Base-by-base conservation (phyloP, 139 green algal species). In the Picochlorum sp. region DNA sequence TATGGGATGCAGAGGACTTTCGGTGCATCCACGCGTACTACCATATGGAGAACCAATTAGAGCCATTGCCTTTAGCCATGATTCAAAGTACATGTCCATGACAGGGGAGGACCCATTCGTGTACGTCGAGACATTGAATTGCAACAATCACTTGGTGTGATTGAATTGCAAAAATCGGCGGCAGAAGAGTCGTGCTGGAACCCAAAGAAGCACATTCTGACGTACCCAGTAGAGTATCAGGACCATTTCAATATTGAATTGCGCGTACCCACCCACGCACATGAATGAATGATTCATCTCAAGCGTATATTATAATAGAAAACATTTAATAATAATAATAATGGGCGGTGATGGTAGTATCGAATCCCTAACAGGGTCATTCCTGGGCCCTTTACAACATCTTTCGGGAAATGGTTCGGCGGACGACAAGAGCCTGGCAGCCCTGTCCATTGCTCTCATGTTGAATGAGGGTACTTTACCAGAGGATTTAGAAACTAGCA, bases 51-150 rank as follows among this genome's bases (percentile, higher is more conserved):
- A 32, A 63, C 45, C 62, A n/a, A 49, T 64, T 18, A 62, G 62
- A 18, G 18, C 45, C 26, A 58, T 62, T 57, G 57, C 47, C 10
- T 77, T 77, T 38, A 73, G 64, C 57, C 64, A 77, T 47, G 65
- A 77, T 49, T 72, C 65, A 6, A 62, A 56, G 6, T 73, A 78
- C 58, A 59, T 78, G 38, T 59, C 65, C 50, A 73, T 78, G 14
- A 54, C 28, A 13, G 65, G 60, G 8, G 71, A 78, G 60, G 60
- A 78, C 47, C 9, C 23, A 18, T 57, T 15, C 26, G 14, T 78
- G 26, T 62, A 69, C 23, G 65, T 78, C 15, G 71, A 73, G 47
- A 78, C 38, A 15, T 78, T 50, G 65, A 70, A 51, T 11, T 64
- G 16, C 0, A 65, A 64, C 3, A 21, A 28, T n/a, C 57, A 34